A percentile compares a stretch with the other conserved stretches of the same genome.
Conservation (phyloP, 371 early-diverging fungal species). For the Funneliformis caledonium region DNA sequence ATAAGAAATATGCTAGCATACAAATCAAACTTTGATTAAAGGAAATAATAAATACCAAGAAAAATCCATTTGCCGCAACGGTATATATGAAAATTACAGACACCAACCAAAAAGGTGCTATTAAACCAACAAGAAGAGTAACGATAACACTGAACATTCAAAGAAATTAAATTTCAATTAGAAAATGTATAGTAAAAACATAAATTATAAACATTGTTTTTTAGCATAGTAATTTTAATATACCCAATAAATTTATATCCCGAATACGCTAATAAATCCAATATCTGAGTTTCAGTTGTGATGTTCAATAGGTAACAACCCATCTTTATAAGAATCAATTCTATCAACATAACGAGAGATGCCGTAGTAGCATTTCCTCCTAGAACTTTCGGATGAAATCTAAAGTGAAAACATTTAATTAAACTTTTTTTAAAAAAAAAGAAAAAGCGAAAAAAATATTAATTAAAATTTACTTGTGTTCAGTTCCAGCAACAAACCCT, state of each 20-base stretch:
- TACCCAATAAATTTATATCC: slow-evolving; percentile 97
- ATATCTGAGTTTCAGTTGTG: slow-evolving; percentile 78
- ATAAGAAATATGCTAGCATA: slow-evolving; percentile 17
- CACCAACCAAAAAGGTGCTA: slow-evolving; percentile 58
- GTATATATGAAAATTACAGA: slow-evolving; percentile 77
- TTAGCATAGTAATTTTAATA: slow-evolving; percentile 25
- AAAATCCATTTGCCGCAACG: slow-evolving; percentile 83
- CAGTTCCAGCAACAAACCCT: slow-evolving; percentile 75
- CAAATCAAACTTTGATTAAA: background rate
- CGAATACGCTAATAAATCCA: slow-evolving; percentile 89
- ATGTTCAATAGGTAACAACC: slow-evolving; percentile 92
- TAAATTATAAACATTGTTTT: background rate
- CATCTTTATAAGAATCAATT: slow-evolving; percentile 81
- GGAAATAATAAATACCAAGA: slow-evolving; percentile 57
- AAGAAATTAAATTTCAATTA: slow-evolving; percentile 27
- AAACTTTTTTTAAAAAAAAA: background rate
- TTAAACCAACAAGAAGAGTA: slow-evolving; percentile 56
- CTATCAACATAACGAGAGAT: slow-evolving; percentile 79
- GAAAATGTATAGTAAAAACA: slow-evolving; percentile 29
- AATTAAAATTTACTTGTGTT: slow-evolving; percentile 45
- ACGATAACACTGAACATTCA: slow-evolving; percentile 56
- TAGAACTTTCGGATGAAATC: slow-evolving; percentile 91
- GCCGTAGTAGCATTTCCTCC: slow-evolving; percentile 90
- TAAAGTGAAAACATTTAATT: slow-evolving; percentile 39
- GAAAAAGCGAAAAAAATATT: background rate